Evolutionary conservation across 2,329 filamentous ascomycete genomes (phyloP).

Genomic region (Penicillium rolfsii): DNA sequence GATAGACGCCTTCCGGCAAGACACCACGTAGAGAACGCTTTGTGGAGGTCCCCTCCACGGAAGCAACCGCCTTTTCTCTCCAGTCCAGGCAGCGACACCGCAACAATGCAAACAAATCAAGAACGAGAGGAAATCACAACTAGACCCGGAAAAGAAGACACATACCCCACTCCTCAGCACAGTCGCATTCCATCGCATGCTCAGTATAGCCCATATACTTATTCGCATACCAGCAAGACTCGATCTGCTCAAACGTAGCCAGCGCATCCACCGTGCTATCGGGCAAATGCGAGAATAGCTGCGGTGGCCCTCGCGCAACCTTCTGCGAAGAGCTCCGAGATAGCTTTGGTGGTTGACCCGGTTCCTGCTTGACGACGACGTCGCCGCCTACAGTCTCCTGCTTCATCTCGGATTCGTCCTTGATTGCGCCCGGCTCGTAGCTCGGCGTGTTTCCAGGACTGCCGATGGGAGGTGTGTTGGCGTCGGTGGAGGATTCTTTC

Average conservation of each 20-base stretch:
- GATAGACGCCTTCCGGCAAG: neutral
- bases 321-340: slow-evolving; percentile 76
- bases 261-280: slow-evolving; percentile 78
- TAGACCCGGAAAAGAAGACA: slow-evolving; percentile 31
- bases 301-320: slow-evolving; percentile 62
- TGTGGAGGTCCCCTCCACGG: neutral
- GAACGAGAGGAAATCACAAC: neutral
- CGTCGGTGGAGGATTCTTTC: slow-evolving; percentile 24
- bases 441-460: neutral
- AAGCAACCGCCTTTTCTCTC: neutral
- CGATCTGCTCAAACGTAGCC: slow-evolving; percentile 76
- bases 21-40: neutral
- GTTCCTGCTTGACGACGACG: slow-evolving; percentile 65
- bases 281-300: slow-evolving; percentile 73
- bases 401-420: slow-evolving; percentile 13
- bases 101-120: neutral
- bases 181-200: slow-evolving; percentile 93
- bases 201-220: slow-evolving; percentile 91
- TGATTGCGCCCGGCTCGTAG: slow-evolving; percentile 23
- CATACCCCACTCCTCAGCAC: slow-evolving; percentile 92
- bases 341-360: slow-evolving; percentile 70
- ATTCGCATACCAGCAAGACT: slow-evolving; percentile 85
- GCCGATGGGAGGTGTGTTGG: neutral
- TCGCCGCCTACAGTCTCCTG: slow-evolving; percentile 63
- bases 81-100: neutral